These are phyloP conservation scores for Globisporangium paroecandrum DNA, from an alignment of 352 stramenopile species.

Conservation along the genomic window DNA sequence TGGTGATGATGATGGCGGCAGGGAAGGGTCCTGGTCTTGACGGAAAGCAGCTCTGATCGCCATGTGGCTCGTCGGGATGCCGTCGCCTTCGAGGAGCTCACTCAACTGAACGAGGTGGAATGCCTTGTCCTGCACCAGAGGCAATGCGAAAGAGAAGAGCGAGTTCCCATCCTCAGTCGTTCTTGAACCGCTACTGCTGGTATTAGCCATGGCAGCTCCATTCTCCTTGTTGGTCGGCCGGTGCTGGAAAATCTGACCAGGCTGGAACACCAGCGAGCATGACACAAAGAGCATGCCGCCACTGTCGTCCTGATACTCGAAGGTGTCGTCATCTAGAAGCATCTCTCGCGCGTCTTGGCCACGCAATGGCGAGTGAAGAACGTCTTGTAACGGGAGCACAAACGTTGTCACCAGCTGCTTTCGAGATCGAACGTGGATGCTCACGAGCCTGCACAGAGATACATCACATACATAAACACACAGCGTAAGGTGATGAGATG, in stretches of 20 bases:
- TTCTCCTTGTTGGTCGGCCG: too few species aligned
- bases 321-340: conserved; percentile 27
- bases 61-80: conserved; percentile 31
- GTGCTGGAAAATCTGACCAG: conserved; percentile 4
- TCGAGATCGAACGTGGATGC: conserved; percentile 30
- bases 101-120: conserved; percentile 38
- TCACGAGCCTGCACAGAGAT: conserved; percentile 24
- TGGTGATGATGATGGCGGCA: conserved; percentile 9
- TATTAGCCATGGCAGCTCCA: too few species aligned
- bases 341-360: conserved; percentile 20
- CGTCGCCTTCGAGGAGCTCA: conserved; percentile 25
- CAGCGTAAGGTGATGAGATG: too few species aligned
- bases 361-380: neutral
- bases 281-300: conserved; percentile 29
- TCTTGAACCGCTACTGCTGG: too few species aligned
- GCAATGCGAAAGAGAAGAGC: conserved; percentile 31
- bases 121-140: conserved; percentile 27
- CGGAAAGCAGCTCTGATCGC: conserved; percentile 34
- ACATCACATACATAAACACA: neutral
- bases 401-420: conserved; percentile 28
- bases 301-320: conserved; percentile 20
- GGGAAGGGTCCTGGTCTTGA: conserved; percentile 30
- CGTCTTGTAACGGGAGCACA: conserved; percentile 32
- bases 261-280: conserved; percentile 41
- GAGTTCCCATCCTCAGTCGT: neutral